Conservation (phyloP, 768 basidiomycete species). For the Amanita pallidorosea region DNA sequence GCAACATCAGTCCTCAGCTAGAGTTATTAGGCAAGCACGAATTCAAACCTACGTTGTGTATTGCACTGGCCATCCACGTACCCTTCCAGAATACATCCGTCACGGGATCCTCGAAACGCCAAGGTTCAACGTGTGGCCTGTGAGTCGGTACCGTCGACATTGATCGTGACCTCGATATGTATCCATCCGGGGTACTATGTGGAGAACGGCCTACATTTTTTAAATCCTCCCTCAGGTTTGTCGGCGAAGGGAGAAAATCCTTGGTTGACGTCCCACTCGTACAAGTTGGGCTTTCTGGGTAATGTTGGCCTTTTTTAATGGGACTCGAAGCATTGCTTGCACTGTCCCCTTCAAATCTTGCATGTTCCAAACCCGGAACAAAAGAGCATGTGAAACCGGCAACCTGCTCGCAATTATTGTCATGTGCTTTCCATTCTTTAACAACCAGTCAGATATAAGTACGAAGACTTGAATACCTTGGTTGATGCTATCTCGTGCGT, state of each 20-base stretch:
- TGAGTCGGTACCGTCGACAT: slow-evolving; percentile 34
- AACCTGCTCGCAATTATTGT: too few relatives aligned
- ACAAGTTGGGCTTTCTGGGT: too few relatives aligned
- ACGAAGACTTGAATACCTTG: slow-evolving; percentile 32
- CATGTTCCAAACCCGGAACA: too few relatives aligned
- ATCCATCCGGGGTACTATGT: slow-evolving; percentile 1
- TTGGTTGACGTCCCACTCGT: too few relatives aligned
- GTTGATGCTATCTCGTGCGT: slow-evolving; percentile 25
- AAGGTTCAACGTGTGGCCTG: slow-evolving; percentile 62
- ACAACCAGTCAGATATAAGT: background rate
- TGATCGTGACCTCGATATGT: slow-evolving; percentile 43
- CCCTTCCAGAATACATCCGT: slow-evolving; percentile 83
- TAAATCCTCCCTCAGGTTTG: too few relatives aligned
- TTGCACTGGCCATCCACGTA: slow-evolving; percentile 80
- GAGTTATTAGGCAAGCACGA: background rate
- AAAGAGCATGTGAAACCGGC: too few relatives aligned
- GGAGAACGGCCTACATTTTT: too few relatives aligned
- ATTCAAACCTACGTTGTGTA: slow-evolving; percentile 66
- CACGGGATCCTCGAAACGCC: slow-evolving; percentile 85
- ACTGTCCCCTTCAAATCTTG: too few relatives aligned
- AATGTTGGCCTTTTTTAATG: too few relatives aligned
- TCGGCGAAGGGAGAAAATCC: too few relatives aligned
- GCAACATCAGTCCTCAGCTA: slow-evolving; percentile 8
- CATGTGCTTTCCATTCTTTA: too few relatives aligned
- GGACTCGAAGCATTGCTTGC: too few relatives aligned